A percentile compares a stretch with the other conserved stretches of the same genome.
These are phyloP conservation scores for Linnemannia schmuckeri DNA, from an alignment of 192 early-diverging fungal genomes.

Conservation along the genomic window DNA sequence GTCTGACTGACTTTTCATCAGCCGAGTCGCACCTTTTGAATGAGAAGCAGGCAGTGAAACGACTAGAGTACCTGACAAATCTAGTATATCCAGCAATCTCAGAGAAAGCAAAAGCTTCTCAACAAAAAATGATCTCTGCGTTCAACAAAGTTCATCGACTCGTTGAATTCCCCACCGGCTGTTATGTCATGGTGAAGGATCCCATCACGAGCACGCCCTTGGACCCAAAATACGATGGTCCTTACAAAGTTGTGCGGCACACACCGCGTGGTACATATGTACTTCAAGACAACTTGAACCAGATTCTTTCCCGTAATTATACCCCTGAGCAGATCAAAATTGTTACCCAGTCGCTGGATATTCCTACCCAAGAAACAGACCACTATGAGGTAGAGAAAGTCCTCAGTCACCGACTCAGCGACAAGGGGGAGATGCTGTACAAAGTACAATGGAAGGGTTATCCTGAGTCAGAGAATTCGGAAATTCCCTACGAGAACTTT, in stretches of 20 bases:
- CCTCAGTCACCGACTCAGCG: too few species aligned
- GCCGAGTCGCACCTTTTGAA: too few species aligned
- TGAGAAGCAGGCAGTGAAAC: slow-evolving; percentile 18
- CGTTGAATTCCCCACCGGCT: neutral
- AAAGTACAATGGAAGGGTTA: too few species aligned
- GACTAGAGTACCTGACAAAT: neutral
- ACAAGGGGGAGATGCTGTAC: too few species aligned
- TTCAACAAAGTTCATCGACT: neutral
- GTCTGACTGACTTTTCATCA: too few species aligned
- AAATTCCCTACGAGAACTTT: too few species aligned
- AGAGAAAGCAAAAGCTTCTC: neutral
- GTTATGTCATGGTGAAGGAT: neutral
- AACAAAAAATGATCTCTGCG: neutral
- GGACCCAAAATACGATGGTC: slow-evolving; percentile 15
- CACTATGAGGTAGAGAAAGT: too few species aligned
- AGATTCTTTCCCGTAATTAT: neutral
- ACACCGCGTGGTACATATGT: neutral
- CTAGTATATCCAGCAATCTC: neutral
- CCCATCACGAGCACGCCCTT: neutral
- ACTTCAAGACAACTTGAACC: neutral
- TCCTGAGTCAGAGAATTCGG: too few species aligned
- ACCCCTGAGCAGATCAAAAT: slow-evolving; percentile 1
- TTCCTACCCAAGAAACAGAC: too few species aligned
- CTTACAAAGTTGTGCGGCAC: neutral
- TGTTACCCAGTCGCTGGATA: neutral